Base-by-base conservation (phyloP, 805 yeast species). In the Priceomyces melissophilus region DNA sequence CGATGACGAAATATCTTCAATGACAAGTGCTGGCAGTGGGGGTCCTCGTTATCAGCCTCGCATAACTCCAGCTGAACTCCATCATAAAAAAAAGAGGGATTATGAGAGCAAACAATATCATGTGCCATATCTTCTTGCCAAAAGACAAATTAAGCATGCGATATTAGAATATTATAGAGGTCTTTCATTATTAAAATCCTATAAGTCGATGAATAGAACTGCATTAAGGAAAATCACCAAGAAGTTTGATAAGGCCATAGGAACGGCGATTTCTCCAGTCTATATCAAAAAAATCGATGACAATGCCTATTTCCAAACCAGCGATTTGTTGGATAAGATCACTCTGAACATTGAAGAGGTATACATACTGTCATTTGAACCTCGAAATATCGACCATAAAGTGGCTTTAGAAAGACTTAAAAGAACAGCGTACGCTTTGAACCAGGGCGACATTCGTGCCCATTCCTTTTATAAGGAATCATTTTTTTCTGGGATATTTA, bases 181-280 rank as follows among this genome's bases (percentile, higher is more conserved):
- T 7, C 65, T 88, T 46, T 86, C 85, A 44, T 70, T 87, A 28
- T 63, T 86, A 37, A 78, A 78, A 47, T 82, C 87, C 0, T 93
- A 81, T 59, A 73, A 87, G 48, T 69, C 82, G 36, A 61, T 90
- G 50, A 93, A 93, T 61, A 73, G 89, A 25, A 89, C 96, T 0
- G 99, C 95, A 0, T 80, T 90, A 53, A 76, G 96, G 39, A 93
- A 93, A 54, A 81, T 93, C 53, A 72, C 88, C 43, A 93, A 93
- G 57, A 93, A 93, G 60, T 90, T 79, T 57, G 99, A 93, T 62
- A 93, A 93, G 54, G 72, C 82, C 3, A 72, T 82, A 2, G 57
- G 67, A 10, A 66, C 77, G 8, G 50, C 66, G 1, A 49, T 73
- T 3, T 67, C 78, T 10, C 58, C 65, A 0, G 46, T 57, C 2